phyloP scores from a whole-genome alignment of 805 yeast genomes.

The Metschnikowia borealis region DNA sequence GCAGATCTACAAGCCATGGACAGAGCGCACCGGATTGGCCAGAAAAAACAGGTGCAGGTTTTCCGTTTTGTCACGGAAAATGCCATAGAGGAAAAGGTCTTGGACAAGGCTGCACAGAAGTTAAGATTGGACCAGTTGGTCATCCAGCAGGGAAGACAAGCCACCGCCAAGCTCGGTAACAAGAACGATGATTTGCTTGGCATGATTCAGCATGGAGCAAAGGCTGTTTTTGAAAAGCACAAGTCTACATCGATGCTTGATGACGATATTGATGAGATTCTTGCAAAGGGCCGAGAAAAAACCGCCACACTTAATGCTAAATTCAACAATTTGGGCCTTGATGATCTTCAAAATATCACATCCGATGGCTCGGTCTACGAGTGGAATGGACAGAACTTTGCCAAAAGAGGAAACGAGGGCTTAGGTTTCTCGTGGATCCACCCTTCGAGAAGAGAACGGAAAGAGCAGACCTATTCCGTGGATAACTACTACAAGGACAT shows the following conservation, averaged over 20 bases:
- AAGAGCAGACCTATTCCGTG: constrained; percentile 72
- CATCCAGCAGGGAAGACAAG: constrained; percentile 69
- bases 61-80: constrained; percentile 91
- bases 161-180: constrained; percentile 52
- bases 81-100: constrained; percentile 93
- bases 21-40: constrained; percentile 96
- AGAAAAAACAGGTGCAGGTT: constrained; percentile 91
- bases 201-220: constrained; percentile 98
- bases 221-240: constrained; percentile 66
- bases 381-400: constrained; percentile 91
- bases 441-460: constrained; percentile 71
- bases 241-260: constrained; percentile 34
- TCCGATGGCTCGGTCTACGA: constrained; percentile 88
- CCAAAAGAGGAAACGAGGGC: constrained; percentile 44
- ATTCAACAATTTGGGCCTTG: constrained; percentile 82
- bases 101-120: constrained; percentile 94
- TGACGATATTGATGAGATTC: constrained; percentile 79
- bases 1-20: constrained; percentile 98
- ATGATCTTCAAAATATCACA: constrained; percentile 88
- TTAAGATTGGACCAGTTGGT: constrained; percentile 89
- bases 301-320: constrained; percentile 77
- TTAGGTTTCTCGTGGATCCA: constrained; percentile 58
- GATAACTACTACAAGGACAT: constrained; percentile 77
- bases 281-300: constrained; percentile 75
- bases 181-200: constrained; percentile 81